A percentile compares a stretch with the other conserved stretches of the same genome.
Conservation (phyloP, 2,329 filamentous ascomycete species). For the Trichophyton benhamiae region DNA sequence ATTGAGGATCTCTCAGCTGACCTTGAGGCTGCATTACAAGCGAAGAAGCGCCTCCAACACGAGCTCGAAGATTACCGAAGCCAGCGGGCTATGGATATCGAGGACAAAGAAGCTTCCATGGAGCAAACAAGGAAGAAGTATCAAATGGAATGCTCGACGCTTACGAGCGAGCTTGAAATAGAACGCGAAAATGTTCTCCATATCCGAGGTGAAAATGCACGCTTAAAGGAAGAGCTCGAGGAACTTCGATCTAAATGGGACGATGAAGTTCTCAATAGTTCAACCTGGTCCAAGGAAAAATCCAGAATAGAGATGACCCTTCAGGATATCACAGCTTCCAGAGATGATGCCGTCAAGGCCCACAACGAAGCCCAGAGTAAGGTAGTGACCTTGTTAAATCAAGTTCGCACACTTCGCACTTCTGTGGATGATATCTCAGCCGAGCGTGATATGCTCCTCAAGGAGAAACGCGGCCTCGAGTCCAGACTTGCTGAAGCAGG, state of each 20-base stretch:
- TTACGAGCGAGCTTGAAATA: slow-evolving; percentile 85
- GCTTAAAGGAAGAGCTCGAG: slow-evolving; percentile 89
- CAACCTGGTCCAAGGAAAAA: slow-evolving; percentile 98
- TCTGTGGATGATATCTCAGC: slow-evolving; percentile 74
- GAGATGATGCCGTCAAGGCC: slow-evolving; percentile 82
- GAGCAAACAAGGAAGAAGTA: slow-evolving; percentile 98
- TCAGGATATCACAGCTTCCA: slow-evolving; percentile 76
- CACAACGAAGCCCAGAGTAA: slow-evolving; percentile 93
- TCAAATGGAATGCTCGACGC: slow-evolving; percentile 75
- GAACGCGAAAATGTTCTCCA: slow-evolving; percentile 83
- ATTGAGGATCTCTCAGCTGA: slow-evolving; percentile 87
- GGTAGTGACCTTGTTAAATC: slow-evolving; percentile 77
- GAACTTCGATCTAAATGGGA: slow-evolving; percentile 95
- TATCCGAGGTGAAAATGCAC: slow-evolving; percentile 69
- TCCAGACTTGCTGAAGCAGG: slow-evolving; percentile 75
- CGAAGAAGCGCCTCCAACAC: slow-evolving; percentile 88
- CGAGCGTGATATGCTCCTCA: slow-evolving; percentile 70
- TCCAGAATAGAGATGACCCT: slow-evolving; percentile 78
- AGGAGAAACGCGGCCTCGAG: slow-evolving; percentile 86
- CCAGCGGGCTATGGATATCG: slow-evolving; percentile 87
- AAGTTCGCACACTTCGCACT: slow-evolving; percentile 72
- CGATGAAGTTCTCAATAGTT: slow-evolving; percentile 92
- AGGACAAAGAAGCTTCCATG: slow-evolving; percentile 90
- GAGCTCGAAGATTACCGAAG: slow-evolving; percentile 95
- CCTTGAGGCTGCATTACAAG: slow-evolving; percentile 69